A percentile compares a stretch with the other conserved stretches of the same genome.
These are phyloP conservation scores for Tricholomella constricta DNA, from an alignment of 768 basidiomycete species.

Conservation along the genomic window DNA sequence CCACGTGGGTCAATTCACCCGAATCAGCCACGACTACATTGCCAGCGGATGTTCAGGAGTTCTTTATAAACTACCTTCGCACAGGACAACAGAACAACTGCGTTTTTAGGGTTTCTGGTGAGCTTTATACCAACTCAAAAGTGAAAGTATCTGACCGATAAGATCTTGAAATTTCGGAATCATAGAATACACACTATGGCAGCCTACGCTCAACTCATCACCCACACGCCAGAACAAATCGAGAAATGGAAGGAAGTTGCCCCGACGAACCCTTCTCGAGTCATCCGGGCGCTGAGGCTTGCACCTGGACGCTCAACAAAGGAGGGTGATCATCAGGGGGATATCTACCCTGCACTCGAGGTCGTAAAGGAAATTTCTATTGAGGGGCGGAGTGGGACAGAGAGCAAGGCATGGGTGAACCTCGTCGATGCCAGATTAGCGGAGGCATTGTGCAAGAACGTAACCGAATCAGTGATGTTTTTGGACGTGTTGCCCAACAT, in stretches of 20 bases:
- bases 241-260: constrained; percentile 5
- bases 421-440: constrained; percentile 6
- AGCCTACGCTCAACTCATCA: constrained; percentile 1
- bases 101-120: too few species aligned
- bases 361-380: background rate
- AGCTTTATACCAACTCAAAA: too few species aligned
- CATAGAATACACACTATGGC: too few species aligned
- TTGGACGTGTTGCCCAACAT: constrained; percentile 1
- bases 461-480: constrained; percentile 2
- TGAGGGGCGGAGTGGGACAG: background rate
- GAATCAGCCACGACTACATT: too few species aligned
- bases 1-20: too few species aligned
- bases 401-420: background rate
- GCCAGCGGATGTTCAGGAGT: too few species aligned
- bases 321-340: constrained; percentile 7
- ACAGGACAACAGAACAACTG: too few species aligned
- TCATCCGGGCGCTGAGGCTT: constrained; percentile 4
- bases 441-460: constrained; percentile 9
- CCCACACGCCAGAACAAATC: constrained; percentile 11
- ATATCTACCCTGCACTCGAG: constrained; percentile 8
- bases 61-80: too few species aligned
- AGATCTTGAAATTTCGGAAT: too few species aligned
- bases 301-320: constrained; percentile 1
- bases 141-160: too few species aligned
- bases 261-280: constrained; percentile 3